Base-by-base conservation (phyloP, 441 rosid species). In the Mallotus repandus region DNA sequence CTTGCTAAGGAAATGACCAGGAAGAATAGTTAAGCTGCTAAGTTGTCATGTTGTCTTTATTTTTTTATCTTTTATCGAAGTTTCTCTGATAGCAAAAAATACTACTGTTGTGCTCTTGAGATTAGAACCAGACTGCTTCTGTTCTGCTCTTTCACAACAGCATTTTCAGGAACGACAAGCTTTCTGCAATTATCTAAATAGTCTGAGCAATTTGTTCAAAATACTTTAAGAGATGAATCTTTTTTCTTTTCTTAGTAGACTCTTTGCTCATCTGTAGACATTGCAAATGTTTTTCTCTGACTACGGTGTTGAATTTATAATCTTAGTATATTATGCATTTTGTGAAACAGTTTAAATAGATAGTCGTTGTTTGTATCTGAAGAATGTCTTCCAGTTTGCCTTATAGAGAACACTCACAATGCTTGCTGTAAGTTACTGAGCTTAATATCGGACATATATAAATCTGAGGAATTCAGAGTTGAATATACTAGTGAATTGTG, bases 351-450 rank as follows among this genome's bases (percentile, higher is more conserved):
- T n/a, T 61, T 7, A 49, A 32, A 52, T 32, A 49, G 18, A 49
- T 71, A 46, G 38, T n/a, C 50, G 5, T n/a, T 58, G 16, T 18
- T 63, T 71, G 52, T 71, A 58, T 43, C 52, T 9, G 7, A 61
- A 52, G 16, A 11, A 60, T 41, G 60, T 63, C 2, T 49, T 29
- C 15, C 48, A 21, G n/a, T 55, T 64, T 52, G 60, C 59, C 48
- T 61, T 25, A 57, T 56, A 43, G 55, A 63, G 32, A 55, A 64
- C 16, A 45, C 38, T 21, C 46, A 0, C 66, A 50, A 66, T 49
- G 35, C 69, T 43, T 66, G 15, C 56, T 48, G 5, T 46, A 66
- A 19, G 53, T 19, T 49, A 14, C 19, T 49, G 6, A 45, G 16
- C 29, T 64, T 64, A 25, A 25, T 48, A 18, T 25, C 15, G 48